Evolutionary conservation across 305 asterid species (phyloP).

Genomic region (Withania somnifera): DNA sequence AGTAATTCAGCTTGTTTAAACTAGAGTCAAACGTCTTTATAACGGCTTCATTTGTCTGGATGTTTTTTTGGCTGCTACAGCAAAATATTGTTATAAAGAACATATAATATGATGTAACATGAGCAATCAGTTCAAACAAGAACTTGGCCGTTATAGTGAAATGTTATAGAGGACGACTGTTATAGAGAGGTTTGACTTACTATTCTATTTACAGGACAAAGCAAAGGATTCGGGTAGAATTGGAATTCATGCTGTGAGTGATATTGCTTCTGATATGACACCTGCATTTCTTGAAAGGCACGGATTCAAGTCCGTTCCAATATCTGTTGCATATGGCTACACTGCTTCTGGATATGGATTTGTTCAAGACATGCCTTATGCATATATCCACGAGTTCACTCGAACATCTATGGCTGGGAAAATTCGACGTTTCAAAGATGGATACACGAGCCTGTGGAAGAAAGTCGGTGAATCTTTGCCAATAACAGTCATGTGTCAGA

Average conservation of each 20-base stretch:
- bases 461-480: conserved; percentile 41
- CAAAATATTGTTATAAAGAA: no score
- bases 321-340: conserved; percentile 65
- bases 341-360: conserved; percentile 86
- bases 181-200: neutral
- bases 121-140: neutral
- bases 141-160: neutral
- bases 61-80: neutral
- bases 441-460: conserved; percentile 66
- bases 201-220: conserved; percentile 40
- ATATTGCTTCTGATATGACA: conserved; percentile 45
- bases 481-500: conserved; percentile 42
- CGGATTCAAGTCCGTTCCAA: conserved; percentile 48
- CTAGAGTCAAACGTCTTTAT: neutral
- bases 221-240: conserved; percentile 52
- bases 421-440: conserved; percentile 64
- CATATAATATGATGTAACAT: neutral
- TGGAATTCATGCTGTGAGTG: conserved; percentile 62
- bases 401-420: conserved; percentile 79
- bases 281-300: conserved; percentile 44
- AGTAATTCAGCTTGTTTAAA: neutral
- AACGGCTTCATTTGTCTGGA: neutral
- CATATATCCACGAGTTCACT: conserved; percentile 68
- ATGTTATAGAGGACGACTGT: neutral
- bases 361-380: conserved; percentile 72